These are phyloP conservation scores for Aspergillus neoniger DNA, from an alignment of 2,329 filamentous ascomycete species.

Conservation along the genomic window DNA sequence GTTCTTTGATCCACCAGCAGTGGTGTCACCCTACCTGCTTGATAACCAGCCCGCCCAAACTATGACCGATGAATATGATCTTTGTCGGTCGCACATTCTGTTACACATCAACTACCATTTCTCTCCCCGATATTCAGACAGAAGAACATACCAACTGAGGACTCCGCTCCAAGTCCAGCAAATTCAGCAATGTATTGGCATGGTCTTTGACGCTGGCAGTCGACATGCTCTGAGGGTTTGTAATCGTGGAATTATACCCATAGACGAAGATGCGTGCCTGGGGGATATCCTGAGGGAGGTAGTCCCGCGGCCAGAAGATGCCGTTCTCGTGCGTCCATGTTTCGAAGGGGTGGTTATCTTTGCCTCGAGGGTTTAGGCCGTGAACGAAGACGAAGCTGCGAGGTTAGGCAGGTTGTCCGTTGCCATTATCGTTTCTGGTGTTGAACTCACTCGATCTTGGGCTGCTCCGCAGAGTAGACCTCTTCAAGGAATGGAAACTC, in stretches of 20 bases:
- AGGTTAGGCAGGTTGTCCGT: background rate
- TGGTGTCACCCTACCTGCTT: constrained; percentile 27
- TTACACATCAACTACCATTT: background rate
- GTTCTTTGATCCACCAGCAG: no score
- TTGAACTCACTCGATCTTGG: constrained; percentile 31
- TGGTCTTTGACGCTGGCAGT: constrained; percentile 38
- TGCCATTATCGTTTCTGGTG: no score
- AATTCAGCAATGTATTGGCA: constrained; percentile 36
- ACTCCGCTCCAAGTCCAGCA: constrained; percentile 34
- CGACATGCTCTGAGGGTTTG: constrained; percentile 35
- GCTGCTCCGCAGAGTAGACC: constrained; percentile 27
- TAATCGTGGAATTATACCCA: constrained; percentile 36
- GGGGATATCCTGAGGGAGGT: constrained; percentile 30
- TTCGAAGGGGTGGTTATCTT: constrained; percentile 34
- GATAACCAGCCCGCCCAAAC: constrained; percentile 34
- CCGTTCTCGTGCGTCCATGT: constrained; percentile 37
- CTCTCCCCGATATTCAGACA: background rate
- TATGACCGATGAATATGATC: constrained; percentile 36
- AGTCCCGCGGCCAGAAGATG: constrained; percentile 30
- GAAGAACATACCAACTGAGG: constrained; percentile 24
- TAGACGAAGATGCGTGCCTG: constrained; percentile 35
- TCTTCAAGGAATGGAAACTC: constrained; percentile 36
- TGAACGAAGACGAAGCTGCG: constrained; percentile 35
- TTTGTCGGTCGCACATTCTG: constrained; percentile 28
- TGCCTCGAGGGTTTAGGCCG: constrained; percentile 33